phyloP scores from a whole-genome alignment of 1,284 basidiomycete species.

The Cystobasidiaceae sp. region DNA sequence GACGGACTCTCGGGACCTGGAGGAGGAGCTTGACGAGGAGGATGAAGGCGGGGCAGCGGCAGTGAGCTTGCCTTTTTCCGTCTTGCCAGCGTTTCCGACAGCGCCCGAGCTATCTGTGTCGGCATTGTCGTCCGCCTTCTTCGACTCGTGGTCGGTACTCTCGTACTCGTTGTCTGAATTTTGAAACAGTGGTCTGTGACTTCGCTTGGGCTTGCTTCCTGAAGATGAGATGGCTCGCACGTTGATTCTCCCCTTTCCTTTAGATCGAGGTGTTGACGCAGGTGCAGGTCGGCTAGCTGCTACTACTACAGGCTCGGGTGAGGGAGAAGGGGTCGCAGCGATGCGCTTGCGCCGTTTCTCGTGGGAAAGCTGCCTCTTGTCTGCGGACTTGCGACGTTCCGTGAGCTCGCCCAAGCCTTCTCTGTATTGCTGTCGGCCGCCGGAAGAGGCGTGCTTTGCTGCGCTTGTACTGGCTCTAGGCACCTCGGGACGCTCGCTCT shows the following conservation, averaged over 20 bases:
- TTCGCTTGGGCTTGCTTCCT: neutral
- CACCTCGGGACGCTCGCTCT: no score
- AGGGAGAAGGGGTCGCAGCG: slow-evolving; percentile 14
- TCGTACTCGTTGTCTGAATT: neutral
- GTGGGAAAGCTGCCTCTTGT: neutral
- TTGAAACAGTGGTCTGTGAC: neutral
- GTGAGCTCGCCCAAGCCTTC: neutral
- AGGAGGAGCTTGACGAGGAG: slow-evolving; percentile 9
- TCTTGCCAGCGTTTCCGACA: neutral
- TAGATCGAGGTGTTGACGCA: neutral
- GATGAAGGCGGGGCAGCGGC: neutral
- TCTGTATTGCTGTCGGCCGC: neutral
- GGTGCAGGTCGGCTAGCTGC: neutral
- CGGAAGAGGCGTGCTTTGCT: no score
- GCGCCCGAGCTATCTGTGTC: neutral
- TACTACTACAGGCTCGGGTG: neutral
- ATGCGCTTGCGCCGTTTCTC: slow-evolving; percentile 11
- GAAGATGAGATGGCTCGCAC: neutral
- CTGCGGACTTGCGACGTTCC: neutral
- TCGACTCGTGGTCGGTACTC: no score
- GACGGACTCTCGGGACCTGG: neutral
- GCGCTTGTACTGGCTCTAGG: no score
- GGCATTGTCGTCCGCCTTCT: neutral
- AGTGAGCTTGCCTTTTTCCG: no score
- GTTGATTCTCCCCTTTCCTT: neutral